Evolutionary conservation across 106 monocot genomes (phyloP).

Genomic region (Allium sativum): DNA sequence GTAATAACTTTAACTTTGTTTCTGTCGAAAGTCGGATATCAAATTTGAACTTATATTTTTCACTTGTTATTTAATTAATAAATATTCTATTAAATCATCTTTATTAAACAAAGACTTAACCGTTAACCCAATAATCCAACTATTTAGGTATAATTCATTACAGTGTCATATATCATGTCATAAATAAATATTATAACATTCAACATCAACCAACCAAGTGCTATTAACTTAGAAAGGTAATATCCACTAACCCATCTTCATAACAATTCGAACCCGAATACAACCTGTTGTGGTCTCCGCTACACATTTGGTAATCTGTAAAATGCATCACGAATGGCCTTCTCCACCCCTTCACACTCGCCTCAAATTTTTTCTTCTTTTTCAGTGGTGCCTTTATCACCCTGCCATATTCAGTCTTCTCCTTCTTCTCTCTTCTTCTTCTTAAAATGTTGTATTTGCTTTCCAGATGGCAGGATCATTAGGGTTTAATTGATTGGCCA

Average conservation of each 20-base stretch:
- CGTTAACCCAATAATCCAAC: no score
- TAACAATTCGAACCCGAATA: constrained; percentile 56
- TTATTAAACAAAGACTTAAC: no score
- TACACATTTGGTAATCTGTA: constrained; percentile 82
- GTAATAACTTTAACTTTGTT: no score
- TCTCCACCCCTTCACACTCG: constrained; percentile 16
- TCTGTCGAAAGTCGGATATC: no score
- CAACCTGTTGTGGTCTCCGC: constrained; percentile 46
- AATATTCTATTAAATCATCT: no score
- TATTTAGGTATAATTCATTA: no score
- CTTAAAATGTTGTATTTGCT: constrained; percentile 12
- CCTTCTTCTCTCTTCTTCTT: constrained; percentile 49
- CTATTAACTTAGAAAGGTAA: constrained; percentile 53
- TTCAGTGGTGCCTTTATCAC: constrained; percentile 10
- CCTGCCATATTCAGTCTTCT: constrained; percentile 11
- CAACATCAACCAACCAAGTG: no score
- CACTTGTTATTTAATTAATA: no score
- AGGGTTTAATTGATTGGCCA: constrained; percentile 24
- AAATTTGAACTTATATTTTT: no score
- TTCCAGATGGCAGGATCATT: no score
- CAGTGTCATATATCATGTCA: no score
- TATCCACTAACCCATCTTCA: constrained; percentile 25
- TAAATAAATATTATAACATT: no score
- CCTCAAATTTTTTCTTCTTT: constrained; percentile 1
- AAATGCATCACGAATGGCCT: constrained; percentile 83